A percentile compares a stretch with the other conserved stretches of the same genome.
phyloP scores from a whole-genome alignment of 805 yeast genomes.

The Starmerella stigmatis region DNA sequence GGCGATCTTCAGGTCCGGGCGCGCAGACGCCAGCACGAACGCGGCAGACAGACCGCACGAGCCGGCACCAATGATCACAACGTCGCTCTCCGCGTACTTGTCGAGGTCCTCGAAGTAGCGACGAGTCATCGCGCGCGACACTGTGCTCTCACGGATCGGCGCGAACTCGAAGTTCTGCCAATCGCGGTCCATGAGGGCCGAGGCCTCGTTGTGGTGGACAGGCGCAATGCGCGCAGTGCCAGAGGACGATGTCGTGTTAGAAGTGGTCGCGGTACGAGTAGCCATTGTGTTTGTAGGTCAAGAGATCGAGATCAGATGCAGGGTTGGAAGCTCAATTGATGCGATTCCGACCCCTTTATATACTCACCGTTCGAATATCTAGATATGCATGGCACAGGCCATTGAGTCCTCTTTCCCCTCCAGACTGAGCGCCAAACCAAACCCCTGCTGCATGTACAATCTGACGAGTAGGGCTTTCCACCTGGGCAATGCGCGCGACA shows the following conservation, averaged over 20 bases:
- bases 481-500: too few species aligned
- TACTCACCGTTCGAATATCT: too few species aligned
- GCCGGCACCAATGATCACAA: slow-evolving; percentile 70
- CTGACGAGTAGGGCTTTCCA: too few species aligned
- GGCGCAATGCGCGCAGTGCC: slow-evolving; percentile 12
- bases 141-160: slow-evolving; percentile 68
- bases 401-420: too few species aligned
- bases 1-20: slow-evolving; percentile 68
- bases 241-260: slow-evolving; percentile 11
- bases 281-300: slow-evolving; percentile 1
- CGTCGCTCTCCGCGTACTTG: slow-evolving; percentile 63
- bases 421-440: too few species aligned
- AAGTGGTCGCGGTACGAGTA: slow-evolving; percentile 24
- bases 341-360: neutral
- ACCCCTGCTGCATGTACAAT: too few species aligned
- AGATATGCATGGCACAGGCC: too few species aligned
- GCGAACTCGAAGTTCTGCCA: slow-evolving; percentile 61
- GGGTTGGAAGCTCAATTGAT: neutral
- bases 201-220: slow-evolving; percentile 12
- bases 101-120: slow-evolving; percentile 65
- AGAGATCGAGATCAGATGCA: neutral
- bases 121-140: slow-evolving; percentile 68
- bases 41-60: slow-evolving; percentile 70
- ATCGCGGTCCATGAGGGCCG: slow-evolving; percentile 30
- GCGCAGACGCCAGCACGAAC: slow-evolving; percentile 56